These are phyloP conservation scores for Neoarthrinium moseri DNA, from an alignment of 2,329 filamentous ascomycete species.

Conservation along the genomic window DNA sequence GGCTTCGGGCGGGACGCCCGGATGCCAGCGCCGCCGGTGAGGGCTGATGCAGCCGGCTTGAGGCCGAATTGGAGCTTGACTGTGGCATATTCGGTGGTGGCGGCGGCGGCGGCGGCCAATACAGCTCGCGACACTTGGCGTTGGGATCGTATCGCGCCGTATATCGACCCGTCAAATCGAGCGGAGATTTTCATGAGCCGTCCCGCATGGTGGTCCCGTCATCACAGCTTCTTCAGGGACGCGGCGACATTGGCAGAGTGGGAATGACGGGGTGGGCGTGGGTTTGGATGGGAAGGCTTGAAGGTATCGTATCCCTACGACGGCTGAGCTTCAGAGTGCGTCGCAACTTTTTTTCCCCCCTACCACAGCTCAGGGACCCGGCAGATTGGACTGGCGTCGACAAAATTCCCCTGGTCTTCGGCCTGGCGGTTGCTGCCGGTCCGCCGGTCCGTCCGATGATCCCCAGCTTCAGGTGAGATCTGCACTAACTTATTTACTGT, in stretches of 20 bases:
- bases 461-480: too few species aligned
- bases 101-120: neutral
- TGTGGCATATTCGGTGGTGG: neutral
- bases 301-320: too few species aligned
- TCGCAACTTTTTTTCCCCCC: neutral
- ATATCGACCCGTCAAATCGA: conserved; percentile 60
- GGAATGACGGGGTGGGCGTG: too few species aligned
- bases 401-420: too few species aligned
- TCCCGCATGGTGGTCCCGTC: conserved; percentile 37
- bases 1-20: too few species aligned
- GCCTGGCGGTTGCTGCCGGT: too few species aligned
- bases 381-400: neutral
- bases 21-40: too few species aligned
- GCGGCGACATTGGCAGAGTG: conserved; percentile 8
- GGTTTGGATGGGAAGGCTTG: neutral
- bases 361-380: neutral
- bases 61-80: neutral
- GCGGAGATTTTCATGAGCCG: conserved; percentile 60
- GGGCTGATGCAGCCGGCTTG: too few species aligned
- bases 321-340: neutral
- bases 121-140: conserved; percentile 11
- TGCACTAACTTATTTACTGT: too few species aligned
- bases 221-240: conserved; percentile 25
- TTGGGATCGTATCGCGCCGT: conserved; percentile 44
- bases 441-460: too few species aligned